phyloP scores from a whole-genome alignment of 139 green algal genomes.

The Closterium sp. region DNA sequence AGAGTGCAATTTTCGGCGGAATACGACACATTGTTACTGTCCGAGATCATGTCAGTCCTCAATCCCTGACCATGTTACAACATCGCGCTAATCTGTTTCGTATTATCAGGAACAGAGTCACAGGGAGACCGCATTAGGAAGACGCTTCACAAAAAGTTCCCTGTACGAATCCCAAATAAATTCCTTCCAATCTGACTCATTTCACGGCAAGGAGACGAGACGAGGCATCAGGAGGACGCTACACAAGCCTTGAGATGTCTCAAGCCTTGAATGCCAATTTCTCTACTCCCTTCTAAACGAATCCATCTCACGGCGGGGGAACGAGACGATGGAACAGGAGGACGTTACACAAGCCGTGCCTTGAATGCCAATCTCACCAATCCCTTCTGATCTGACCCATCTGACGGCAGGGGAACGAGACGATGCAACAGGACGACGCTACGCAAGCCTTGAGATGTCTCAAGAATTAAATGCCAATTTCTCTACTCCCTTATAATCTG shows the following conservation, averaged over 20 bases:
- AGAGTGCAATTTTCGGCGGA: no score
- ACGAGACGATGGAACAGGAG: constrained; percentile 22
- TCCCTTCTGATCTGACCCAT: not conserved
- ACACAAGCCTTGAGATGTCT: not conserved
- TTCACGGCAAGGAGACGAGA: not conserved
- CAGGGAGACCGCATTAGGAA: no score
- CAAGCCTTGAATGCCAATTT: not conserved
- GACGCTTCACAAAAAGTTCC: no score
- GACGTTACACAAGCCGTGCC: not conserved
- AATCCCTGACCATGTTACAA: no score
- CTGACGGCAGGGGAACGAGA: constrained; percentile 1
- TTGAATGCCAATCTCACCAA: not conserved
- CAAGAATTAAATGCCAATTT: not conserved
- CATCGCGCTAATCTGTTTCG: no score
- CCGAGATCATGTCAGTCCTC: no score
- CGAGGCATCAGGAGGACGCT: not conserved
- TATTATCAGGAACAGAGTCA: no score
- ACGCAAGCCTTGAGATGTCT: not conserved
- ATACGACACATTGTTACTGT: no score
- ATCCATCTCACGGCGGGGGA: not conserved
- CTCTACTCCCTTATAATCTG: not conserved
- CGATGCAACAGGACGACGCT: constrained; percentile 19
- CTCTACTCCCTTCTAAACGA: not conserved
- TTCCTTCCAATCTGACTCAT: not conserved
- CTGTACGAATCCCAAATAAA: no score